Evolutionary conservation across 177 flowering plant genomes (phyloP), one percentile per base, ranked within the genome.

Genomic region (Vitis hybrid): DNA sequence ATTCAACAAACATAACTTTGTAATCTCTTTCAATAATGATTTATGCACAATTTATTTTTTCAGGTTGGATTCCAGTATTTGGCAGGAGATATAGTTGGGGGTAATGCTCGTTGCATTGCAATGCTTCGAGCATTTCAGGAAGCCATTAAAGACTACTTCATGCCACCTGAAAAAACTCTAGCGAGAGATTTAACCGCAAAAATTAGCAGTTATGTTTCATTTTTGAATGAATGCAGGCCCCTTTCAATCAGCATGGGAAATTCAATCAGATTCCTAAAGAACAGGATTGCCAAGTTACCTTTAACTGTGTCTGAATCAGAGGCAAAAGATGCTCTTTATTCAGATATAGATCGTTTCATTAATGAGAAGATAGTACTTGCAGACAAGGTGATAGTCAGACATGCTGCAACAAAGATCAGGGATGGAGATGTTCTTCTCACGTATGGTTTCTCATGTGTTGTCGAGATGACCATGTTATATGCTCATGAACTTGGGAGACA

Each of bases 161-260:
- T 93, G 2, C 98, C 97, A 31, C 79, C 87, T 10, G 89, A 92
- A 63, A 94, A 90, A 75, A 68, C 84, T 71, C 86, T 94, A 15
- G 68, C 39, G 59, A 84, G 97, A 68, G 97, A 94, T 71, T 74
- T 94, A 70, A 89, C 97, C 39, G 85, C 98, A 39, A 94, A 83
- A 81, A 80, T 94, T 31, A 80, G 92, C 66, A 83, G 90, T 68
- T 91, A 85, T 67, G 83, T 94, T 34, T 90, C 97, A 66, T 94
- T 92, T 72, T 69, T 94, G 61, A 90, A 54, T 52, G 89, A 87
- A 63, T 94, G 97, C 75, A 79, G 97, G 65, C 98, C 97, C 55
- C 91, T 94, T 67, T 92, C 98, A 54, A 82, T 94, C 65, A 94
- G 97, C 80, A 94, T 94, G 97, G 98, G 98, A 2, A 92, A 92